Conservation (phyloP, 345 rosid species). For the Ceriops tagal region DNA sequence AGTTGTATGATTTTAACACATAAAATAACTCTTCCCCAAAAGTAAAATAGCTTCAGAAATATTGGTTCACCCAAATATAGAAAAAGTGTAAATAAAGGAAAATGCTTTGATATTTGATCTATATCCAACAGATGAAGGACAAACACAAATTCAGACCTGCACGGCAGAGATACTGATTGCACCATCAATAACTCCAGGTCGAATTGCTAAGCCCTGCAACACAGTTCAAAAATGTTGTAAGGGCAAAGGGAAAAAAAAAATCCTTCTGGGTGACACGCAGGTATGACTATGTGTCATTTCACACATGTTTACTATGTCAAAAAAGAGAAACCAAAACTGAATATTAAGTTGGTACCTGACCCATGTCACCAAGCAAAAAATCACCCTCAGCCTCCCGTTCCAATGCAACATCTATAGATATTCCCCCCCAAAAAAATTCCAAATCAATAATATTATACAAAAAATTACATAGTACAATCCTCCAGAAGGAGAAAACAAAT, state of each 20-base stretch:
- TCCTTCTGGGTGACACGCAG: no score
- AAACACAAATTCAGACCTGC: constrained; percentile 44
- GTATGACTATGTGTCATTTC: no score
- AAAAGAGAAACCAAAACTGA: not conserved
- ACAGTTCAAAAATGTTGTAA: constrained; percentile 5
- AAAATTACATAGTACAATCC: not conserved
- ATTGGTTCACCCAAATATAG: no score
- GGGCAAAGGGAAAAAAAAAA: not conserved
- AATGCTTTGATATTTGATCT: no score
- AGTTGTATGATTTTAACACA: no score
- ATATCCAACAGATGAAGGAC: not conserved
- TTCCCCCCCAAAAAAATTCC: no score
- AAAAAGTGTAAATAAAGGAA: not conserved
- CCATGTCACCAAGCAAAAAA: constrained; percentile 92
- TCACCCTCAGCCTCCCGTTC: constrained; percentile 33
- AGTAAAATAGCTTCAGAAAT: no score
- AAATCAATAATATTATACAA: not conserved
- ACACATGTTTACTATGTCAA: not conserved
- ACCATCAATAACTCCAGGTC: constrained; percentile 85
- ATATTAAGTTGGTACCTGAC: constrained; percentile 53
- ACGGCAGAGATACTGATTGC: constrained; percentile 95
- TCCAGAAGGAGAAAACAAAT: not conserved
- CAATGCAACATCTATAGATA: not conserved
- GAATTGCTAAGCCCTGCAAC: constrained; percentile 78
- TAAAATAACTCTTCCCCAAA: no score